phyloP scores from a whole-genome alignment of 345 rosid species.

The Trapa bicornis region DNA sequence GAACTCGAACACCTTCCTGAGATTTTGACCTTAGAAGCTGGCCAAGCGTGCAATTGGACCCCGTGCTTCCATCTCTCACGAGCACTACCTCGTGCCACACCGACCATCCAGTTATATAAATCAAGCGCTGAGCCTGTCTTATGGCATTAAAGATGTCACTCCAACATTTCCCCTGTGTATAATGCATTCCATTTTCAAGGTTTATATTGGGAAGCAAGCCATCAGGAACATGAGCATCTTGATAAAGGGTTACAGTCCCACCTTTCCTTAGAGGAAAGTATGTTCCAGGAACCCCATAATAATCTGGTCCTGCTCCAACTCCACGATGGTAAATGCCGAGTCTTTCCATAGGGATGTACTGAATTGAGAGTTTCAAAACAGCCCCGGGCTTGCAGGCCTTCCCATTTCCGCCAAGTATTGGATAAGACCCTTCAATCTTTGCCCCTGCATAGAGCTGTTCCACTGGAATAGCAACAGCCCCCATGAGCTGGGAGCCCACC shows the following conservation, averaged over 20 bases:
- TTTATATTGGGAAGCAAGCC: constrained; percentile 51
- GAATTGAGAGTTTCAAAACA: constrained; percentile 49
- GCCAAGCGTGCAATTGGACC: constrained; percentile 46
- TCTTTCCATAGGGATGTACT: constrained; percentile 56
- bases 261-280: constrained; percentile 90
- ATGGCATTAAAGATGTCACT: constrained; percentile 73
- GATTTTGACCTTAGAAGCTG: constrained; percentile 78
- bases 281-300: constrained; percentile 80
- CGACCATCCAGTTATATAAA: constrained; percentile 94
- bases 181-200: constrained; percentile 54
- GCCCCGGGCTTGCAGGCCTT: constrained; percentile 86
- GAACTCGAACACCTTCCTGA: constrained; percentile 89
- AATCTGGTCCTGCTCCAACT: constrained; percentile 79
- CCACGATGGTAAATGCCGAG: constrained; percentile 59
- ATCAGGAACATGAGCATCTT: constrained; percentile 91
- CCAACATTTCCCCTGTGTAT: constrained; percentile 88
- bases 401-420: constrained; percentile 41
- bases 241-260: constrained; percentile 73
- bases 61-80: constrained; percentile 43
- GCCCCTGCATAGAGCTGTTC: constrained; percentile 53
- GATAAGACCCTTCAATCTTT: constrained; percentile 55
- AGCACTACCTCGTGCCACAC: constrained; percentile 84
- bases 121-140: constrained; percentile 60
- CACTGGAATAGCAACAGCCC: constrained; percentile 67
- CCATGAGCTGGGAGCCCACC: constrained; percentile 76